Evolutionary conservation across 2,329 filamentous ascomycete genomes (phyloP).

Genomic region (Sphaceloma murrayae): DNA sequence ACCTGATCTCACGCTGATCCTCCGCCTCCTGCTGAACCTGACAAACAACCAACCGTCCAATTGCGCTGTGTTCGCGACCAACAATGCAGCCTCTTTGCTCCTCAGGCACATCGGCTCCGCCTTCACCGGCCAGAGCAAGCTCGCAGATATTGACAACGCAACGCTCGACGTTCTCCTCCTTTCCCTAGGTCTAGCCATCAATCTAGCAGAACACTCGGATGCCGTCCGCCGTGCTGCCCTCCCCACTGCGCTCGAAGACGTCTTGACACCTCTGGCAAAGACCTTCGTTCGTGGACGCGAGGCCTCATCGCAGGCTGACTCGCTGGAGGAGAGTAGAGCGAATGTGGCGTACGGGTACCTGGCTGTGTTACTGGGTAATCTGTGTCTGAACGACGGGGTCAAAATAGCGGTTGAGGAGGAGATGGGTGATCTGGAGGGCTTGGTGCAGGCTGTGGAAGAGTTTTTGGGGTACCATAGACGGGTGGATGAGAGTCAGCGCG

Average conservation of each 20-base stretch:
- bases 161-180: constrained; percentile 66
- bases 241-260: background rate
- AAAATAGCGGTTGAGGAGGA: constrained; percentile 26
- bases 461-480: constrained; percentile 52
- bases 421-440: constrained; percentile 39
- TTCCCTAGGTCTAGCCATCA: constrained; percentile 73
- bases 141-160: constrained; percentile 32
- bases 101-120: constrained; percentile 23
- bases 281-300: constrained; percentile 26
- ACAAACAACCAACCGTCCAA: constrained; percentile 70
- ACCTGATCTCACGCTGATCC: constrained; percentile 33
- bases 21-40: constrained; percentile 71
- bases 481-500: constrained; percentile 41
- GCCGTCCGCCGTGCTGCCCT: constrained; percentile 22
- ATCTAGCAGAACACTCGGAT: constrained; percentile 70
- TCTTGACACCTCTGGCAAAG: constrained; percentile 22
- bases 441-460: constrained; percentile 51
- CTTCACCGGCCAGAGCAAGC: constrained; percentile 24
- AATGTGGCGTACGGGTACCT: constrained; percentile 83
- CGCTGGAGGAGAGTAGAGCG: constrained; percentile 59
- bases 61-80: constrained; percentile 56
- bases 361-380: constrained; percentile 70
- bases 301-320: constrained; percentile 48
- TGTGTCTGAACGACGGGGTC: constrained; percentile 52
- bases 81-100: constrained; percentile 40